Conservation (phyloP, 106 monocot species). For the Dioscorea zingiberensis region DNA sequence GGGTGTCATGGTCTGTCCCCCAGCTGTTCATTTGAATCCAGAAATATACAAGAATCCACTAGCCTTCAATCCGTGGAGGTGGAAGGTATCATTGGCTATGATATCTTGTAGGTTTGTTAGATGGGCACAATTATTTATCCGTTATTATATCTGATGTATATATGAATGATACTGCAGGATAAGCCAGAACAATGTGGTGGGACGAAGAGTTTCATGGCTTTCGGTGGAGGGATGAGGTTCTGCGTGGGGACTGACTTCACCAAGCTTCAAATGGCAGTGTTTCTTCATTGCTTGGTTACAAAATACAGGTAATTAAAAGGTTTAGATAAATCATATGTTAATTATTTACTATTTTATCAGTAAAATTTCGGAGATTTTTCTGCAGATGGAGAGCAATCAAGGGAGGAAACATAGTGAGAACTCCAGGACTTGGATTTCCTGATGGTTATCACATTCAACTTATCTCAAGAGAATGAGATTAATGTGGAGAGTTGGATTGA, state of each 20-base stretch:
- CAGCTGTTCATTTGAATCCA: constrained; percentile 63
- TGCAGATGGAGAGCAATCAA: constrained; percentile 35
- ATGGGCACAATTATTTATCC: no score
- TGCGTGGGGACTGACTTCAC: constrained; percentile 64
- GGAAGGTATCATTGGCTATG: constrained; percentile 25
- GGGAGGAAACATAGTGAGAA: constrained; percentile 57
- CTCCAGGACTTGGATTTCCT: constrained; percentile 55
- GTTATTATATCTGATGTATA: no score
- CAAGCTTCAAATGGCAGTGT: constrained; percentile 55
- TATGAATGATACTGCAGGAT: constrained; percentile 15
- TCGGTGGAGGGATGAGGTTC: constrained; percentile 61
- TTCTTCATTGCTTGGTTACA: constrained; percentile 54
- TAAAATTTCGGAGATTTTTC: not conserved
- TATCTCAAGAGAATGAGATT: constrained; percentile 20
- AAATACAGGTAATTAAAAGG: constrained; percentile 31
- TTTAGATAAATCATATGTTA: not conserved
- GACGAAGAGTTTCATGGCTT: constrained; percentile 57
- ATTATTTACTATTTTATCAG: no score
- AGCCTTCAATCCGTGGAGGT: constrained; percentile 59
- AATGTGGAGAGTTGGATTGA: no score
- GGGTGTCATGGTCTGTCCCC: constrained; percentile 60
- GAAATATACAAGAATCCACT: constrained; percentile 66
- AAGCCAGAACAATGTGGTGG: constrained; percentile 21
- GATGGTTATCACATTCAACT: constrained; percentile 58
- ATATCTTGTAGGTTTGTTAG: no score